These are phyloP conservation scores for Aspergillus brasiliensis DNA, from an alignment of 2,329 filamentous ascomycete genomes.

Conservation along the genomic window DNA sequence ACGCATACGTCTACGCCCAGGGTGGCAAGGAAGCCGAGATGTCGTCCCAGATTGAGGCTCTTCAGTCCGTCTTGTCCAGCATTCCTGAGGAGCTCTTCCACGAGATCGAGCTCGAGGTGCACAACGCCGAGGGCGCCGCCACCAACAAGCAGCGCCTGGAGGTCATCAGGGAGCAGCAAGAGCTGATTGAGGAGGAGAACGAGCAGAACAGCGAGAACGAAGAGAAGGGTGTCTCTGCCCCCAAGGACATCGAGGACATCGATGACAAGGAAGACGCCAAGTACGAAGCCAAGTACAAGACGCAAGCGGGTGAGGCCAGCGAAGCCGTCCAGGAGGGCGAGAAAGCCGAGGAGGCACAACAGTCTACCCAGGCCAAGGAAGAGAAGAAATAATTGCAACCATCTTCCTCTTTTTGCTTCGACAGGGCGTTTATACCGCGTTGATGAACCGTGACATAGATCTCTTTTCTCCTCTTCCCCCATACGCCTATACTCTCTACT, in stretches of 20 bases:
- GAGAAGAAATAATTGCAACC: conserved; percentile 28
- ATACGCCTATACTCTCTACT: conserved; percentile 19
- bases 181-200: conserved; percentile 95
- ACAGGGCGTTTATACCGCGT: conserved; percentile 2
- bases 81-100: conserved; percentile 99
- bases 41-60: conserved; percentile 85
- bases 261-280: conserved; percentile 80
- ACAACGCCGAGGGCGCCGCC: conserved; percentile 92
- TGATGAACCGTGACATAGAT: conserved; percentile 3
- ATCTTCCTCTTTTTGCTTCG: not conserved
- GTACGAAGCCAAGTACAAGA: conserved; percentile 50
- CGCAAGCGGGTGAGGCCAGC: conserved; percentile 51
- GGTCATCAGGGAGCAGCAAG: conserved; percentile 97
- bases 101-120: conserved; percentile 97
- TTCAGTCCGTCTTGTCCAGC: conserved; percentile 87
- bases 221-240: conserved; percentile 70
- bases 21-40: conserved; percentile 77
- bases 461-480: conserved; percentile 7
- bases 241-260: conserved; percentile 86
- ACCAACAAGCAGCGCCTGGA: conserved; percentile 99
- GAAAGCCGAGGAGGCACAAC: conserved; percentile 31
- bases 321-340: conserved; percentile 45
- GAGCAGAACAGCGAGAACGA: conserved; percentile 83
- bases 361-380: conserved; percentile 21
- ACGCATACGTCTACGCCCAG: conserved; percentile 92